These are phyloP conservation scores for Chaetomium globosum DNA, from an alignment of 2,329 filamentous ascomycete genomes.

Conservation along the genomic window DNA sequence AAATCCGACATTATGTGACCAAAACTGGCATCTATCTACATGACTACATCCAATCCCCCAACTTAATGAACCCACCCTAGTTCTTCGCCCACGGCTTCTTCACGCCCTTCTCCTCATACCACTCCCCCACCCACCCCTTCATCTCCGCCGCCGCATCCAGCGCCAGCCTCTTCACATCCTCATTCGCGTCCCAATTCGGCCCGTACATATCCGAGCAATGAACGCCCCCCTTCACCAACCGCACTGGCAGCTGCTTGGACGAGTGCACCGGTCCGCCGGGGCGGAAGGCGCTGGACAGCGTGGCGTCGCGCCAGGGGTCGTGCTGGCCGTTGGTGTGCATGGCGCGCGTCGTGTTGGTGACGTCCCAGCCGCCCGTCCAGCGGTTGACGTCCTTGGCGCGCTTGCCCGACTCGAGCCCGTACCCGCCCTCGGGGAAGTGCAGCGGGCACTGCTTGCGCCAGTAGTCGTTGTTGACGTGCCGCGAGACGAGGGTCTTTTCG, in stretches of 20 bases:
- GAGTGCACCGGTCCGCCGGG: constrained; percentile 46
- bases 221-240: constrained; percentile 43
- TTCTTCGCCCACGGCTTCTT: constrained; percentile 22
- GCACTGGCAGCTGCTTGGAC: constrained; percentile 41
- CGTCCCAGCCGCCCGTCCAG: constrained; percentile 48
- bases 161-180: constrained; percentile 53
- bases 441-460: constrained; percentile 50
- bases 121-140: constrained; percentile 58
- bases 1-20: neutral
- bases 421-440: constrained; percentile 47
- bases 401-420: constrained; percentile 42
- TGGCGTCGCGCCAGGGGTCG: constrained; percentile 48
- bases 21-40: neutral
- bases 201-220: constrained; percentile 48
- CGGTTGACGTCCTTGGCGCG: constrained; percentile 42
- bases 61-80: neutral
- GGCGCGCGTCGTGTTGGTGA: constrained; percentile 46
- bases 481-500: constrained; percentile 47
- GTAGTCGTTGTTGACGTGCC: constrained; percentile 44
- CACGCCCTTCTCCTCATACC: constrained; percentile 41
- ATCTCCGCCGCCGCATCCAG: constrained; percentile 56
- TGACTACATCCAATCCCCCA: neutral
- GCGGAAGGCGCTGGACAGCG: constrained; percentile 44
- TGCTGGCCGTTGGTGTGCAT: constrained; percentile 47
- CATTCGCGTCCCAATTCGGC: constrained; percentile 55